Percentiles rank a stretch among this genome's conserved stretches.
These are phyloP conservation scores for Ogataea kodamae DNA, from an alignment of 805 yeast genomes.

Conservation along the genomic window DNA sequence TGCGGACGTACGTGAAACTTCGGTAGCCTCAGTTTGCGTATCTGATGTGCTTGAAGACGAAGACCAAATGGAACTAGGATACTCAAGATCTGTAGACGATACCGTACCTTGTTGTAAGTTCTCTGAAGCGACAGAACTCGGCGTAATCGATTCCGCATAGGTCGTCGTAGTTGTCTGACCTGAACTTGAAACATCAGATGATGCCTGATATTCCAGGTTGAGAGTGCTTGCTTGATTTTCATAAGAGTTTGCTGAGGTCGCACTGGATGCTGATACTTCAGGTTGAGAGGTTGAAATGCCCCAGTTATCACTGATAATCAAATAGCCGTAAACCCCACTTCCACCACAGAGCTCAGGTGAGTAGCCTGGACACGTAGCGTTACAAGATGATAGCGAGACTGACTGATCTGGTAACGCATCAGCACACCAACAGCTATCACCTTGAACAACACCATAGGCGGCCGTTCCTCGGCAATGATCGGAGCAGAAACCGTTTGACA, in stretches of 20 bases:
- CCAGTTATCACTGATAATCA: conserved; percentile 6
- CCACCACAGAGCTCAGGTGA: conserved; percentile 40
- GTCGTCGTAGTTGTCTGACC: conserved; percentile 5
- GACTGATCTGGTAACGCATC: conserved; percentile 40
- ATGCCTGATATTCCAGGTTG: not conserved
- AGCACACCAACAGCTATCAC: conserved; percentile 47
- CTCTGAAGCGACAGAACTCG: conserved; percentile 4
- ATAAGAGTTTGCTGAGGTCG: not conserved
- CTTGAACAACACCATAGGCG: conserved; percentile 45
- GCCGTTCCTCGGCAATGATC: conserved; percentile 38
- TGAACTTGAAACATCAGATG: conserved; percentile 8
- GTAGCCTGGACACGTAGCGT: conserved; percentile 43
- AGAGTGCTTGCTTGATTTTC: not conserved
- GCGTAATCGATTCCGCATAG: conserved; percentile 5
- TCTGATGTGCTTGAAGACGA: conserved; percentile 15
- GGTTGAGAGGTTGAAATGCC: not conserved
- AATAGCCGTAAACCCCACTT: conserved; percentile 25
- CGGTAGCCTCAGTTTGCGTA: conserved; percentile 17
- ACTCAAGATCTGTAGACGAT: conserved; percentile 5
- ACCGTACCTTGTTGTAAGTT: conserved; percentile 7
- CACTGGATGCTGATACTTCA: not conserved
- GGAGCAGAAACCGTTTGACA: conserved; percentile 43
- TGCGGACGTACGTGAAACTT: conserved; percentile 23
- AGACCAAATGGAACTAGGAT: conserved; percentile 6
- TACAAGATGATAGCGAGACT: conserved; percentile 35